Conservation (phyloP, 208 protist species). For the Novymonas esmeraldas region DNA sequence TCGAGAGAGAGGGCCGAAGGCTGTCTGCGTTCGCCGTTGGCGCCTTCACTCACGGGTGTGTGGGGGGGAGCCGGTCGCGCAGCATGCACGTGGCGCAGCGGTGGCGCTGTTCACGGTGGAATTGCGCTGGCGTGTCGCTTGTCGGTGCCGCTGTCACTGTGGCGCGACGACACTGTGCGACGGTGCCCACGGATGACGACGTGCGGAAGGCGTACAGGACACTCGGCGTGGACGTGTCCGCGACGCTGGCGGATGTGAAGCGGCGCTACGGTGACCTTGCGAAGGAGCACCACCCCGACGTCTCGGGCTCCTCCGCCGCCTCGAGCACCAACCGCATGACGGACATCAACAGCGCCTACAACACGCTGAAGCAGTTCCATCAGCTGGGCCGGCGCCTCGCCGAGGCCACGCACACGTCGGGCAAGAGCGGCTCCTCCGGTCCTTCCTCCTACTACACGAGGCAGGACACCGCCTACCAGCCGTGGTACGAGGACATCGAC, state of each 20-base stretch:
- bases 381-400: conserved; percentile 51
- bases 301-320: conserved; percentile 31
- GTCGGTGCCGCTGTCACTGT: neutral
- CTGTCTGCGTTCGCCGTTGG: neutral
- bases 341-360: conserved; percentile 88
- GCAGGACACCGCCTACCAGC: conserved; percentile 61
- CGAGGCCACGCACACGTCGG: conserved; percentile 5
- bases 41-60: neutral
- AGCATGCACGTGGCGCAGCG: conserved; percentile 5
- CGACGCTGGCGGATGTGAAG: conserved; percentile 74
- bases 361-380: conserved; percentile 72
- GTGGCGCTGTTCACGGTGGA: neutral
- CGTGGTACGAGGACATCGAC: conserved; percentile 86
- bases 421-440: conserved; percentile 3
- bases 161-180: conserved; percentile 21
- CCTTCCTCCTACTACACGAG: conserved; percentile 49
- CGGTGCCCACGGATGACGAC: conserved; percentile 72
- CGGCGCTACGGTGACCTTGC: conserved; percentile 81
- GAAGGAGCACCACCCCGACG: conserved; percentile 91
- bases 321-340: conserved; percentile 67
- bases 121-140: neutral
- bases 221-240: conserved; percentile 56
- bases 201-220: conserved; percentile 73
- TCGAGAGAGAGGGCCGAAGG: too few species aligned
- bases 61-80: neutral